Percentiles rank a stretch among this genome's conserved stretches.
phyloP scores from a whole-genome alignment of 768 basidiomycete species.

The Tylopilus sp. region DNA sequence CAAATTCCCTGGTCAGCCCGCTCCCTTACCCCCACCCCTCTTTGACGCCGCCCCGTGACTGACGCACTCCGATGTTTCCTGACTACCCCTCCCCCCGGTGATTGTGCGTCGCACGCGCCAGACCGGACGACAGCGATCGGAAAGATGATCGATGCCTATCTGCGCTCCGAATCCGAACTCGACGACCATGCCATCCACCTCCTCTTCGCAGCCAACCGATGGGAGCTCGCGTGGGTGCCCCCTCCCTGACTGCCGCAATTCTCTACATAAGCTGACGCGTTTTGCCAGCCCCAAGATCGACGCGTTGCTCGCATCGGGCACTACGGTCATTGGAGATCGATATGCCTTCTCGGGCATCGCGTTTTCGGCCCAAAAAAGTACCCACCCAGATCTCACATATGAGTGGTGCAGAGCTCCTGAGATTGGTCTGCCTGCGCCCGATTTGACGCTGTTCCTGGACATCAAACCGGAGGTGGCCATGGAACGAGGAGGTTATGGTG shows the following conservation, averaged over 20 bases:
- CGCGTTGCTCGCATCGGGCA: constrained; percentile 55
- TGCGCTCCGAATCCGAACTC: constrained; percentile 78
- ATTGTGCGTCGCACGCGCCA: no score
- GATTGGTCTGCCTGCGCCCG: constrained; percentile 82
- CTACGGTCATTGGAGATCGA: constrained; percentile 81
- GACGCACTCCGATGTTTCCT: no score
- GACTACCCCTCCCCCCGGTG: no score
- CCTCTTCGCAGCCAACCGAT: constrained; percentile 94
- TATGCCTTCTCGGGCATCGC: constrained; percentile 97
- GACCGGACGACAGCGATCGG: constrained; percentile 92
- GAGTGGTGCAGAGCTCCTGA: constrained; percentile 89
- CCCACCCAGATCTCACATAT: constrained; percentile 49
- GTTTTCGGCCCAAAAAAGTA: constrained; percentile 63
- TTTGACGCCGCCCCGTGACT: no score
- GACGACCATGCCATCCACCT: constrained; percentile 92
- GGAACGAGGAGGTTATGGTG: constrained; percentile 75
- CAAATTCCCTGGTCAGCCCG: constrained; percentile 88
- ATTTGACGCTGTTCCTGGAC: constrained; percentile 84
- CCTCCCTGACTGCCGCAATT: not conserved
- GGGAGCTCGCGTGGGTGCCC: constrained; percentile 80
- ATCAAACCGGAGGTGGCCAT: constrained; percentile 68
- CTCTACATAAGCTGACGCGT: not conserved
- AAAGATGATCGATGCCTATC: constrained; percentile 89
- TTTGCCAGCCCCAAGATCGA: constrained; percentile 56
- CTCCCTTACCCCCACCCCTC: no score